Percentiles rank a stretch among this genome's conserved stretches.
Conservation (phyloP, 23 red algal genomes). For the Gracilaria vermiculophylla region DNA sequence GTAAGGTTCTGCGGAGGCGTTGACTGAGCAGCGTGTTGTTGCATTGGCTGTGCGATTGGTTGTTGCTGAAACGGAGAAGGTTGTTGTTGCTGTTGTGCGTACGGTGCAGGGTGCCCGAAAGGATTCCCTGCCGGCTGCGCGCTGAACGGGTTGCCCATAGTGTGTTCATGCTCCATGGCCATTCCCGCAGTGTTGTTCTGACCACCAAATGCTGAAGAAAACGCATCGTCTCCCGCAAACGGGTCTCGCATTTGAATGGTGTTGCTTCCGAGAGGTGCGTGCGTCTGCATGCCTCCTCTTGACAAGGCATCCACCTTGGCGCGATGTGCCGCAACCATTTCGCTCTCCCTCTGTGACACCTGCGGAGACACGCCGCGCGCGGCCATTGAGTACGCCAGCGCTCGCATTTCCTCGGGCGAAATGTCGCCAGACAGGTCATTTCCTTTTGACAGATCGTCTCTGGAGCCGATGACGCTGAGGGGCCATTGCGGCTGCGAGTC, state of each 20-base stretch:
- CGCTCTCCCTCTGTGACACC: conserved; percentile 17
- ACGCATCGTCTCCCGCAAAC: conserved; percentile 11
- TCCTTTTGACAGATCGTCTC: conserved; percentile 9
- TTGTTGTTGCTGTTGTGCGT: conserved; percentile 23
- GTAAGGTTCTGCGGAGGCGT: background rate
- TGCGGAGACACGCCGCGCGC: conserved; percentile 32
- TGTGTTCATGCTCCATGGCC: background rate
- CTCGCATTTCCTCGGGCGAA: conserved; percentile 66
- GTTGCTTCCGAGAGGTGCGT: background rate
- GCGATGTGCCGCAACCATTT: conserved; percentile 45
- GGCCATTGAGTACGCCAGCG: conserved; percentile 46
- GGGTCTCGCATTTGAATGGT: conserved; percentile 37
- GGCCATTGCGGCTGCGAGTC: conserved; percentile 46
- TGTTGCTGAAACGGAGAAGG: conserved; percentile 3
- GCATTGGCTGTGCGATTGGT: background rate
- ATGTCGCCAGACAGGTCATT: conserved; percentile 40
- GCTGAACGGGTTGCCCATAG: background rate
- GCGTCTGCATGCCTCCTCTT: conserved; percentile 31
- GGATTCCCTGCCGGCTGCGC: conserved; percentile 8
- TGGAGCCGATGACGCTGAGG: conserved; percentile 31
- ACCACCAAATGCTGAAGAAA: background rate
- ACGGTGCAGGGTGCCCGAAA: background rate
- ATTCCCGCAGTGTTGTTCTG: background rate
- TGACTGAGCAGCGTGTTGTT: background rate
- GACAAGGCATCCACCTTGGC: conserved; percentile 31